Conservation (phyloP, 2,329 filamentous ascomycete genomes). For the Cladophialophora immunda region DNA sequence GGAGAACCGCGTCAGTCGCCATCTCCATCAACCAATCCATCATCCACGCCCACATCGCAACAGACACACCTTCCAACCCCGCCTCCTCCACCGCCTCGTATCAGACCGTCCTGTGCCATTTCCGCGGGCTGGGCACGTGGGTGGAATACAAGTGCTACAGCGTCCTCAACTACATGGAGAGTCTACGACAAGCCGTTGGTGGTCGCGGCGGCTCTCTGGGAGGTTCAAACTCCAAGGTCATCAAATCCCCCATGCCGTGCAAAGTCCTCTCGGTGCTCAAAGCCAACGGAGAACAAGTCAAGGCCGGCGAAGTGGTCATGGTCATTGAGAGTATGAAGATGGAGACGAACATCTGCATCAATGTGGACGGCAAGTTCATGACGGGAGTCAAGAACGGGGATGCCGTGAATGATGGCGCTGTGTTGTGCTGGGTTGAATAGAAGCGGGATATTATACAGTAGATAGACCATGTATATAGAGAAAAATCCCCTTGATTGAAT, state of each 20-base stretch:
- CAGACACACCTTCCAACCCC: conserved; percentile 17
- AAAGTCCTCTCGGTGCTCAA: conserved; percentile 47
- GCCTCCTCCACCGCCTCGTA: conserved; percentile 6
- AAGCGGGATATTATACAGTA: not conserved
- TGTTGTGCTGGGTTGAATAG: conserved; percentile 43
- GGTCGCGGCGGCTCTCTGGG: conserved; percentile 25
- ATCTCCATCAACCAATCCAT: conserved; percentile 40
- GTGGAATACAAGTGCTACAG: conserved; percentile 43
- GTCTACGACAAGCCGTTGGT: conserved; percentile 31
- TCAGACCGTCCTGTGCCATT: conserved; percentile 43
- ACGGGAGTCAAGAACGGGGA: conserved; percentile 44
- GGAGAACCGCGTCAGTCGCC: conserved; percentile 29
- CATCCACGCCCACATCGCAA: conserved; percentile 38
- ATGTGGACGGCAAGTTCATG: conserved; percentile 43
- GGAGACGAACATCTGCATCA: conserved; percentile 48
- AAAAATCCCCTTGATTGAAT: no score
- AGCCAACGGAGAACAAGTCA: conserved; percentile 45
- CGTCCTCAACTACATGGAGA: conserved; percentile 44
- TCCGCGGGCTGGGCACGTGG: conserved; percentile 44
- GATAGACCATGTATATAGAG: not conserved
- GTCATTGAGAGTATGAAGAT: conserved; percentile 57
- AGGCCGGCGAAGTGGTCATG: conserved; percentile 46
- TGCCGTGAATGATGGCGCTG: conserved; percentile 47
- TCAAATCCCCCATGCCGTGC: conserved; percentile 49
- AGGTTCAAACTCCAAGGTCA: conserved; percentile 23